These are phyloP conservation scores for Hortiboletus rubellus DNA, from an alignment of 1,284 basidiomycete species.

Conservation along the genomic window DNA sequence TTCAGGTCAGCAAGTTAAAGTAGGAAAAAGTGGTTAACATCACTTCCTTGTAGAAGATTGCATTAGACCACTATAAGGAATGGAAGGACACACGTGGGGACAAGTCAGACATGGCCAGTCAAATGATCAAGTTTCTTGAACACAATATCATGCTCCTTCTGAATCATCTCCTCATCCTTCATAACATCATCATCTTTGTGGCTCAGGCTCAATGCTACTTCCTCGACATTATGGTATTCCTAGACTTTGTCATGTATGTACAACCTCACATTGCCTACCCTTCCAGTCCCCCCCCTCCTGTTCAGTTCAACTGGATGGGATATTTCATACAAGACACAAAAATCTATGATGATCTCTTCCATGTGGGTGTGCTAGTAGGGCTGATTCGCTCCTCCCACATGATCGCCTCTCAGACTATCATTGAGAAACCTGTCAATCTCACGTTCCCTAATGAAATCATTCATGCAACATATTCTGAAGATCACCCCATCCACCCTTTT, in stretches of 20 bases:
- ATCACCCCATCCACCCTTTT: background rate
- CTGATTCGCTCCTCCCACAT: background rate
- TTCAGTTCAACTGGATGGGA: conserved; percentile 2
- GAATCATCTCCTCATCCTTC: background rate
- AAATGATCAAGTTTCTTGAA: background rate
- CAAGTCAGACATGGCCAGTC: conserved; percentile 4
- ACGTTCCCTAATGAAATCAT: background rate
- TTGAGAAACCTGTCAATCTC: background rate
- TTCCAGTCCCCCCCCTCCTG: background rate
- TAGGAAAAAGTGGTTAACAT: background rate
- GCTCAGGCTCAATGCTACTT: background rate
- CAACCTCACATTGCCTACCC: background rate
- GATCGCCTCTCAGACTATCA: background rate
- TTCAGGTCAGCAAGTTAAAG: conserved; percentile 1
- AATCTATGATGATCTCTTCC: background rate
- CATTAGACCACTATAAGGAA: background rate
- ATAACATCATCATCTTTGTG: background rate
- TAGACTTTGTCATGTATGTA: background rate
- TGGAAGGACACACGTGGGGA: background rate
- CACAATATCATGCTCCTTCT: background rate
- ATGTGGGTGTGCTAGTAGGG: background rate
- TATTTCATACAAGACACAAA: background rate
- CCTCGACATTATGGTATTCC: background rate
- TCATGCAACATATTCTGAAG: background rate
- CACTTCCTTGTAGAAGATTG: background rate